phyloP scores from a whole-genome alignment of 2,329 filamentous ascomycete genomes.

The Fusarium caatingaense region DNA sequence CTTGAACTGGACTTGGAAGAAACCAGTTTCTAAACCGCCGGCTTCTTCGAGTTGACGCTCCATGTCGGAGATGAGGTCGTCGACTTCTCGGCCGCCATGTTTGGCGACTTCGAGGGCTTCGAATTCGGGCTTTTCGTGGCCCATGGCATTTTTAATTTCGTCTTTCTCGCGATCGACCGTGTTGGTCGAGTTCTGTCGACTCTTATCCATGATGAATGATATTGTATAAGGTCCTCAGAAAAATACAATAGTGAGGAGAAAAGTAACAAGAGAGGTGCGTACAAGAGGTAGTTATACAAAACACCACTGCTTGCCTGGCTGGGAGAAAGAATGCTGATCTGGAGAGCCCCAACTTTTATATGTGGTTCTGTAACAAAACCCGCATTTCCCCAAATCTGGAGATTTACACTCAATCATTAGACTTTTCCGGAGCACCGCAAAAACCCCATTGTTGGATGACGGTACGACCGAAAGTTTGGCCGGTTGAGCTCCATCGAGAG shows the following conservation, averaged over 20 bases:
- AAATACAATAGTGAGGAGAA: too few relatives aligned
- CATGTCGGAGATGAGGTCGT: conserved; percentile 56
- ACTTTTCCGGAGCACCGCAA: conserved; percentile 35
- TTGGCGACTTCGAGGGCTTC: conserved; percentile 54
- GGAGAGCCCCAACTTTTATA: conserved; percentile 38
- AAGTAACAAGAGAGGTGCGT: too few relatives aligned
- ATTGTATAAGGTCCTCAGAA: too few relatives aligned
- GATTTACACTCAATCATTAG: conserved; percentile 23
- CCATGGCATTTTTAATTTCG: conserved; percentile 30
- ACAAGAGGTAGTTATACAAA: neutral
- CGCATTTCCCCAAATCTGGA: conserved; percentile 10
- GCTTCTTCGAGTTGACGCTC: conserved; percentile 53
- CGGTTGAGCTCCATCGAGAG: conserved; percentile 34
- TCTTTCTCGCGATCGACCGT: conserved; percentile 41
- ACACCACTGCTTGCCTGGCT: neutral
- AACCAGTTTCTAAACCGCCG: conserved; percentile 51
- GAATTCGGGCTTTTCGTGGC: conserved; percentile 46
- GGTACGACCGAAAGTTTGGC: conserved; percentile 44
- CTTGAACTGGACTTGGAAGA: conserved; percentile 66
- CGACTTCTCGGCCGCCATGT: conserved; percentile 51
- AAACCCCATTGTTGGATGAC: conserved; percentile 30
- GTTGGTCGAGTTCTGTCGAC: conserved; percentile 37
- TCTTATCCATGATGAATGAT: conserved; percentile 26
- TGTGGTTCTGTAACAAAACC: conserved; percentile 3
- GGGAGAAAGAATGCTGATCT: neutral